Percentiles rank a stretch among this genome's conserved stretches.
phyloP scores from a whole-genome alignment of 139 green algal species.

The Marvania coccoides region DNA sequence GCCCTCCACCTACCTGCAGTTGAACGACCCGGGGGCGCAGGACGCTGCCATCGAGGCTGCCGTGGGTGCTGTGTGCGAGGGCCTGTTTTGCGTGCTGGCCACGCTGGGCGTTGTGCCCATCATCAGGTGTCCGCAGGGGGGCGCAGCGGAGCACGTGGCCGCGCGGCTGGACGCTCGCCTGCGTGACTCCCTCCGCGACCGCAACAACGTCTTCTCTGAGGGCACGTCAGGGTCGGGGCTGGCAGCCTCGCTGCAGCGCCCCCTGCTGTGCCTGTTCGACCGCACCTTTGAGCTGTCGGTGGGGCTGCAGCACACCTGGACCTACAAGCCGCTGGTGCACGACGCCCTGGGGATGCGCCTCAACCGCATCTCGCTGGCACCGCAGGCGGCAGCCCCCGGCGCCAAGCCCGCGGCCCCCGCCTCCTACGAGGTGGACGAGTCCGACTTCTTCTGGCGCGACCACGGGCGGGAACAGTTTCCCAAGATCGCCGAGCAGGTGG shows the following conservation, averaged over 20 bases:
- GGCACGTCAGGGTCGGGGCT: constrained; percentile 33
- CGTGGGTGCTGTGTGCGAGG: constrained; percentile 76
- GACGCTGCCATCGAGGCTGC: constrained; percentile 83
- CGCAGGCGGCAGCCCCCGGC: neutral
- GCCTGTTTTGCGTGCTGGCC: constrained; percentile 83
- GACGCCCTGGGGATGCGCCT: constrained; percentile 87
- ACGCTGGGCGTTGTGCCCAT: constrained; percentile 88
- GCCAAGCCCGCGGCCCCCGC: constrained; percentile 42
- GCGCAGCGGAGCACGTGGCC: constrained; percentile 90
- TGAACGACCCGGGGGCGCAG: constrained; percentile 84
- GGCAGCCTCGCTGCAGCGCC: constrained; percentile 60
- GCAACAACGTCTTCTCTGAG: constrained; percentile 72
- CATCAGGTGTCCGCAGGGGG: constrained; percentile 83
- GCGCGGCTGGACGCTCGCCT: constrained; percentile 63
- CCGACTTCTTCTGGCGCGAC: constrained; percentile 80
- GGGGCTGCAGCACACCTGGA: constrained; percentile 88
- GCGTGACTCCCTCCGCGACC: constrained; percentile 66
- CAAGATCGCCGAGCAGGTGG: constrained; percentile 71
- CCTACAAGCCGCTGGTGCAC: constrained; percentile 96
- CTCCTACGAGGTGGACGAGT: constrained; percentile 71
- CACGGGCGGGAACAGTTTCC: constrained; percentile 67
- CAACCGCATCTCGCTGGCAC: constrained; percentile 72
- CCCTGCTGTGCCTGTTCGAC: constrained; percentile 95
- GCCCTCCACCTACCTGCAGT: constrained; percentile 66
- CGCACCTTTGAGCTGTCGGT: constrained; percentile 92